A percentile compares a stretch with the other conserved stretches of the same genome.
These are phyloP conservation scores for Polyplosphaeria fusca DNA, from an alignment of 495 filamentous ascomycete genomes.

Conservation along the genomic window DNA sequence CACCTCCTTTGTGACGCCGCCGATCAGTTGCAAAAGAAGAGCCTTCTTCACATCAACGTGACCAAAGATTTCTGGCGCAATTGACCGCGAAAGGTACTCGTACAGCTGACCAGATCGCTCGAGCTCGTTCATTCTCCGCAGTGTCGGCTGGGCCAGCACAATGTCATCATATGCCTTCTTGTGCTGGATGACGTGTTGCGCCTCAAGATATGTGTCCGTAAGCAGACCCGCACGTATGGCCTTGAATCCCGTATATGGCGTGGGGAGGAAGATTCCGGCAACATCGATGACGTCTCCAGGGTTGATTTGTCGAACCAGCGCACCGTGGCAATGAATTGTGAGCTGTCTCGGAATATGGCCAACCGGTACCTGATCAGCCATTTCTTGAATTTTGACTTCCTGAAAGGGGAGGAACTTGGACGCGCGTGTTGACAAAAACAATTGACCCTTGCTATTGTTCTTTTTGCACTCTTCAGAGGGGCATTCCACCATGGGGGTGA, in stretches of 20 bases:
- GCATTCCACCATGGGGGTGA: conserved; percentile 78
- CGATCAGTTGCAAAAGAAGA: conserved; percentile 86
- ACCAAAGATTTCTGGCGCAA: conserved; percentile 95
- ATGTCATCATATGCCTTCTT: conserved; percentile 95
- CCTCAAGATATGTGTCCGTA: conserved; percentile 95
- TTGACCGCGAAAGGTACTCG: conserved; percentile 89
- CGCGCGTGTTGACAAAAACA: conserved; percentile 87
- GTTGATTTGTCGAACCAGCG: conserved; percentile 76
- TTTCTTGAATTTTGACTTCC: conserved; percentile 97
- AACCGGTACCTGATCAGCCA: conserved; percentile 96
- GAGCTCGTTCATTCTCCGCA: conserved; percentile 77
- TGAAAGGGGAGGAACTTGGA: conserved; percentile 98
- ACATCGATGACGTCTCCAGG: conserved; percentile 93
- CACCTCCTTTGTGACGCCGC: conserved; percentile 95
- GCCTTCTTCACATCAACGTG: conserved; percentile 98
- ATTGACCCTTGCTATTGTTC: conserved; percentile 88
- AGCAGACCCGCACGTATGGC: conserved; percentile 91
- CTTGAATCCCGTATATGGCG: conserved; percentile 95
- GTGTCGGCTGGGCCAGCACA: conserved; percentile 68
- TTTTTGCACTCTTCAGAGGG: conserved; percentile 80
- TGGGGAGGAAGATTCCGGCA: conserved; percentile 92
- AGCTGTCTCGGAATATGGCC: conserved; percentile 91
- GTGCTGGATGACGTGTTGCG: conserved; percentile 88
- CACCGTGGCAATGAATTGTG: conserved; percentile 86
- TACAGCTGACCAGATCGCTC: conserved; percentile 84